These are phyloP conservation scores for Kappamyces sp. DNA, from an alignment of 192 early-diverging fungal species.

Conservation along the genomic window DNA sequence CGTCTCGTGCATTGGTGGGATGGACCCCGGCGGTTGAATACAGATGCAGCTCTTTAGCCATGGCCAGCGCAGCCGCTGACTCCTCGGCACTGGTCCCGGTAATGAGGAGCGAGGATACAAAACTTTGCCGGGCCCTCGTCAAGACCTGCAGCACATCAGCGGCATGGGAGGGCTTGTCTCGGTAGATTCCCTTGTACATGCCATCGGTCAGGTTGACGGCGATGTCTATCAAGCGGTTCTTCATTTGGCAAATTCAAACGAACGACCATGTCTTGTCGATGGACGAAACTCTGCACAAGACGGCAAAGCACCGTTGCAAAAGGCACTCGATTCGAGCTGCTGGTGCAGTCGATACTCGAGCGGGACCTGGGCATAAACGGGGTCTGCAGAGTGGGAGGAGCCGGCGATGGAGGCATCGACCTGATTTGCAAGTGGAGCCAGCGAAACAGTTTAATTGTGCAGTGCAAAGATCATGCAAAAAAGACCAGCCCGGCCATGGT, in stretches of 20 bases:
- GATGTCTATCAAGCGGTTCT: conserved; percentile 56
- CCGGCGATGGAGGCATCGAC: too few species aligned
- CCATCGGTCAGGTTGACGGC: conserved; percentile 84
- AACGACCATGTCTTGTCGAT: too few species aligned
- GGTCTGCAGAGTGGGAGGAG: too few species aligned
- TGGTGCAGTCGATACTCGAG: too few species aligned
- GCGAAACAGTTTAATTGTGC: too few species aligned
- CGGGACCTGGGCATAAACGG: too few species aligned
- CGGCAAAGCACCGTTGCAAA: too few species aligned
- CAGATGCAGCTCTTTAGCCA: conserved; percentile 46
- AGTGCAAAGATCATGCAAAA: too few species aligned
- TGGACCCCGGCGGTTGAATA: conserved; percentile 81
- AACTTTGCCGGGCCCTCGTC: conserved; percentile 54
- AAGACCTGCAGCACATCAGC: conserved; percentile 48
- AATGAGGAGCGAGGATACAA: conserved; percentile 74
- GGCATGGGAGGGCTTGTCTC: conserved; percentile 66
- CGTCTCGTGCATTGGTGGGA: conserved; percentile 71
- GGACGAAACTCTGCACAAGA: too few species aligned
- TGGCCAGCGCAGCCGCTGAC: conserved; percentile 45
- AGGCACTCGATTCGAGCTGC: too few species aligned
- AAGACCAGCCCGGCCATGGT: too few species aligned
- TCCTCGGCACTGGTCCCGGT: conserved; percentile 48
- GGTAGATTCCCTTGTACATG: conserved; percentile 76
- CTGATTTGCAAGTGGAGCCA: too few species aligned
- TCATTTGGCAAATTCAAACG: background rate